Conservation (phyloP, 2,329 filamentous ascomycete species). For the Elsinoe ampelina region DNA sequence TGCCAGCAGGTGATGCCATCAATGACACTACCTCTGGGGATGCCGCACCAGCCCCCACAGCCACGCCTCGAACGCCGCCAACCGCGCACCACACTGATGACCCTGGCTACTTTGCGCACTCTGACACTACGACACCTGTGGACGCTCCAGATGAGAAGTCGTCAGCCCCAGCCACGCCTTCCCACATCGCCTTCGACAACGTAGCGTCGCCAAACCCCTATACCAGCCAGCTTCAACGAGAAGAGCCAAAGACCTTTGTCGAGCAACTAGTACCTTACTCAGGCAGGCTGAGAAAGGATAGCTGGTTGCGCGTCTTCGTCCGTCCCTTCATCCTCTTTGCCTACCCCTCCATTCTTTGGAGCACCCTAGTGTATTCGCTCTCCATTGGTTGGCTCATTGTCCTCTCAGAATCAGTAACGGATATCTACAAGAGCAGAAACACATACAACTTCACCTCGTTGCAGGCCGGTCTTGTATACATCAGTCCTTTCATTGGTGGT, state of each 20-base stretch:
- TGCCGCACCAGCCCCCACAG: neutral
- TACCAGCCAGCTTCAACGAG: slow-evolving; percentile 58
- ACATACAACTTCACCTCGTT: slow-evolving; percentile 74
- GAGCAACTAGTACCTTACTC: slow-evolving; percentile 70
- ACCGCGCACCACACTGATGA: neutral
- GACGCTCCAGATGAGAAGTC: neutral
- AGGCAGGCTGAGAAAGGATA: slow-evolving; percentile 67
- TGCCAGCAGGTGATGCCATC: neutral
- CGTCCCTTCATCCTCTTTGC: slow-evolving; percentile 78
- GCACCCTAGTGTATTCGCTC: slow-evolving; percentile 70
- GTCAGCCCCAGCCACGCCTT: slow-evolving; percentile 9
- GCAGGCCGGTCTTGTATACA: slow-evolving; percentile 75
- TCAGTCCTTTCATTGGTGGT: slow-evolving; percentile 82
- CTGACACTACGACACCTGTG: neutral
- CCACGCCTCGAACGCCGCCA: neutral
- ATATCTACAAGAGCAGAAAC: slow-evolving; percentile 61
- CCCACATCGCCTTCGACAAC: slow-evolving; percentile 6
- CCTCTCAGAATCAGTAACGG: slow-evolving; percentile 74
- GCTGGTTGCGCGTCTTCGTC: slow-evolving; percentile 66
- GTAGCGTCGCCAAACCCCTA: slow-evolving; percentile 38
- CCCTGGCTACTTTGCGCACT: neutral
- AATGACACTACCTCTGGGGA: neutral
- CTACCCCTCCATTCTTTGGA: slow-evolving; percentile 88
- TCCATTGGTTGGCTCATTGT: slow-evolving; percentile 95
- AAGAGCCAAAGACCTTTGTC: slow-evolving; percentile 59